Percentiles rank a stretch among this genome's conserved stretches.
Conservation (phyloP, 768 basidiomycete genomes). For the Chalciporus sphaerocephalus region DNA sequence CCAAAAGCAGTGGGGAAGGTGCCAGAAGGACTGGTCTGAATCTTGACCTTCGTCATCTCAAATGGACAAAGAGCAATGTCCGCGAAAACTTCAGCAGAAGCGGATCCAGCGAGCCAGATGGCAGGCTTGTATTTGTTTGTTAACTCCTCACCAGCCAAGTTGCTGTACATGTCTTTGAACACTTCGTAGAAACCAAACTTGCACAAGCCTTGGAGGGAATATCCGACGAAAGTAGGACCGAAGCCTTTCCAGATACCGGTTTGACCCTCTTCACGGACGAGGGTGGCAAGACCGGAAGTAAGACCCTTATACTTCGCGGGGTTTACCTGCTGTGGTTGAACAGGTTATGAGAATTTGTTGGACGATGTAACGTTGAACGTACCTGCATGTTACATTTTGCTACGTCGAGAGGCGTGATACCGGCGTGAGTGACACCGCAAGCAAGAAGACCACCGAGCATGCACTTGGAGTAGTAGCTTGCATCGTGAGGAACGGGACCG, state of each 20-base stretch:
- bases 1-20: constrained; percentile 77
- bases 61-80: constrained; percentile 94
- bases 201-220: constrained; percentile 96
- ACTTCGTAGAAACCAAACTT: constrained; percentile 97
- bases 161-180: constrained; percentile 93
- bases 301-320: constrained; percentile 72
- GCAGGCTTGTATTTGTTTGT: constrained; percentile 77
- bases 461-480: constrained; percentile 76
- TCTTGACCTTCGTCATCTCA: constrained; percentile 92
- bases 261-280: constrained; percentile 77
- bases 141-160: constrained; percentile 81
- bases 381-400: constrained; percentile 94
- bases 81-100: constrained; percentile 92
- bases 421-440: constrained; percentile 85
- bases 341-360: neutral
- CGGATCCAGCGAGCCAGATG: constrained; percentile 93
- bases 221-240: constrained; percentile 89
- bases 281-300: constrained; percentile 52
- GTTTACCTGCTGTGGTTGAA: constrained; percentile 52
- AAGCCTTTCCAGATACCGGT: constrained; percentile 92
- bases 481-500: constrained; percentile 74
- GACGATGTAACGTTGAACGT: constrained; percentile 12
- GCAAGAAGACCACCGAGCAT: constrained; percentile 86
- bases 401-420: constrained; percentile 82
- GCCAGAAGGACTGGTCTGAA: constrained; percentile 71